phyloP scores from a whole-genome alignment of 108 stramenopile species.

The Mediolabrus comicus region DNA sequence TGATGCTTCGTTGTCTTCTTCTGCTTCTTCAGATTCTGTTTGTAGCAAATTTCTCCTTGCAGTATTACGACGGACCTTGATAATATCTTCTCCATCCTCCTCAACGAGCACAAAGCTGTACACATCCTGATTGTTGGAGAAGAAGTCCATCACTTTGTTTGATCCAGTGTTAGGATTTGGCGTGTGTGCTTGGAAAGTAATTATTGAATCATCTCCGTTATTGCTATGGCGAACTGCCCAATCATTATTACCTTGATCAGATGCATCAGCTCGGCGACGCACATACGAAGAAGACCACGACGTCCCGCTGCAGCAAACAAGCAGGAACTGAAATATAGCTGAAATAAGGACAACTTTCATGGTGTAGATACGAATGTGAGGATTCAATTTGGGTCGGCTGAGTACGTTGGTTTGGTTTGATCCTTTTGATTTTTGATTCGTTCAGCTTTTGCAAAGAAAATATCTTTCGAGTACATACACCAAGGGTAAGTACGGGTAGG shows the following conservation, averaged over 20 bases:
- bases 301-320: neutral
- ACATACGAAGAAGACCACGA: too few species aligned
- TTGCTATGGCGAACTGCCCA: too few species aligned
- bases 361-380: too few species aligned
- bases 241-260: neutral
- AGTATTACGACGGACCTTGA: neutral
- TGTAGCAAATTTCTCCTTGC: neutral
- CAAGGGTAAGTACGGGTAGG: too few species aligned
- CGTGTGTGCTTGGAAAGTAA: neutral
- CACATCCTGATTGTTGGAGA: neutral
- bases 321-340: neutral
- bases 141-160: neutral
- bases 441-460: too few species aligned
- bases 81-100: neutral
- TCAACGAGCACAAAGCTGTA: neutral
- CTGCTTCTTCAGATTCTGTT: conserved; percentile 20
- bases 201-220: too few species aligned
- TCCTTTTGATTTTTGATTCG: too few species aligned
- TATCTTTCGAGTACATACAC: too few species aligned
- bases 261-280: neutral
- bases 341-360: neutral
- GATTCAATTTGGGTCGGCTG: too few species aligned
- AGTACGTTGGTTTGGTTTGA: too few species aligned
- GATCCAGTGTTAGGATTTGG: neutral
- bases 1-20: conserved; percentile 14